These are phyloP conservation scores for Emericellopsis terricola DNA, from an alignment of 495 filamentous ascomycete genomes.

Conservation along the genomic window DNA sequence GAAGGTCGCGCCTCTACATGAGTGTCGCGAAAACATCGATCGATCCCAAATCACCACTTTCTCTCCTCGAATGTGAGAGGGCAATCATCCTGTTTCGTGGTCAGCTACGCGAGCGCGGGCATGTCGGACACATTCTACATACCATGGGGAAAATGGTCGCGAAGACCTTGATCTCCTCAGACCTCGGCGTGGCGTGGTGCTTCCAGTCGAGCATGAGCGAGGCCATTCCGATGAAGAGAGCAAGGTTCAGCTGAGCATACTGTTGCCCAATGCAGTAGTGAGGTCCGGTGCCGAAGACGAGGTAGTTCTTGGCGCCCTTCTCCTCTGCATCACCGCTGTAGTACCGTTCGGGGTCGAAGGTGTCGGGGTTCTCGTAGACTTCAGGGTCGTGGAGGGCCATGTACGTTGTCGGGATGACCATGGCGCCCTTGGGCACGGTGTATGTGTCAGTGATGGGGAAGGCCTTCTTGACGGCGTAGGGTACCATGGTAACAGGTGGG, in stretches of 20 bases:
- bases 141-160: conserved; percentile 96
- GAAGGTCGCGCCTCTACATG: no score
- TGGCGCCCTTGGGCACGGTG: conserved; percentile 80
- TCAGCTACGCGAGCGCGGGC: background rate
- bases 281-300: conserved; percentile 90
- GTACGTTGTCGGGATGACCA: conserved; percentile 85
- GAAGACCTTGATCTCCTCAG: conserved; percentile 96
- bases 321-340: conserved; percentile 73
- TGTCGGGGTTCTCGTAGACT: conserved; percentile 75
- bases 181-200: conserved; percentile 60
- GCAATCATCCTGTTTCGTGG: conserved; percentile 35
- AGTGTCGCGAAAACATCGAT: no score
- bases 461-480: conserved; percentile 84
- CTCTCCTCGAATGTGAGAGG: conserved; percentile 42
- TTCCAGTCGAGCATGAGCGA: conserved; percentile 80
- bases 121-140: conserved; percentile 11
- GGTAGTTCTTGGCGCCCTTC: conserved; percentile 85
- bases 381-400: conserved; percentile 87
- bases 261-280: conserved; percentile 95
- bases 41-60: conserved; percentile 14
- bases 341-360: conserved; percentile 84
- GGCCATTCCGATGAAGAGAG: conserved; percentile 88
- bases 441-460: conserved; percentile 85
- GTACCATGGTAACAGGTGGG: conserved; percentile 95
- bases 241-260: conserved; percentile 81